Evolutionary conservation across 108 stramenopile genomes (phyloP), one percentile per base, ranked within the genome.

Genomic region (Pseudonitzschia delicatissima): DNA sequence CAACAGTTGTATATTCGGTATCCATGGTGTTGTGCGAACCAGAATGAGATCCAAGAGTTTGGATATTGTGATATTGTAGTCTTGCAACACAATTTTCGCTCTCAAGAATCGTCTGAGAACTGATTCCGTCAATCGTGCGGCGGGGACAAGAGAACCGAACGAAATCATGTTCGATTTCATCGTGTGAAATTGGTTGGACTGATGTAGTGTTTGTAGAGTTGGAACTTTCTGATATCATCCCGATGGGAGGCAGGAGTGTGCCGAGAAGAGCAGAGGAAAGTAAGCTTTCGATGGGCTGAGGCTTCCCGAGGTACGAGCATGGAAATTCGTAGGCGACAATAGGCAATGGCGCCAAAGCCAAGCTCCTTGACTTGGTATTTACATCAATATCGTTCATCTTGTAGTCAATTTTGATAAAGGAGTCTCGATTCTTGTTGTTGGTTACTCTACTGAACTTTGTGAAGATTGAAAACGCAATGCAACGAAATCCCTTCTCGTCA

Each of bases 281-380:
- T 12, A 12, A 0, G 12, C 53, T 34, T 11, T 6, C 15, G 17
- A 55, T 55, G 8, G 53, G 5, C n/a, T 18, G 29, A 33, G 53
- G 53, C 5, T 11, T 12, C n/a, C 53, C 53, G 53, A 55, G 53
- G 53, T 32, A 55, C 33, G 53, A 55, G 26, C 53, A 55, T 17
- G 53, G 53, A 33, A 55, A 55, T 33, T 55, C 31, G 32, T 55
- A 55, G 4, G 53, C 13, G 32, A 55, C 31, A 17, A 55, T 55
- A 1, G 53, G 53, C 6, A 12, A 33, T 17, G 40, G 40, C 40
- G 40, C 11, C 15, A 42, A 1, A 42, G 15, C 40, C 11, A 15
- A 15, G 13, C 11, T 42, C 15, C 13, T 42, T 42, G 40, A 11
- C 15, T 11, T 42, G 13, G 40, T 42, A 15, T 11, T 42, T 42